Conservation (phyloP, 257 asterid genomes). For the Nemophila menziesii region DNA sequence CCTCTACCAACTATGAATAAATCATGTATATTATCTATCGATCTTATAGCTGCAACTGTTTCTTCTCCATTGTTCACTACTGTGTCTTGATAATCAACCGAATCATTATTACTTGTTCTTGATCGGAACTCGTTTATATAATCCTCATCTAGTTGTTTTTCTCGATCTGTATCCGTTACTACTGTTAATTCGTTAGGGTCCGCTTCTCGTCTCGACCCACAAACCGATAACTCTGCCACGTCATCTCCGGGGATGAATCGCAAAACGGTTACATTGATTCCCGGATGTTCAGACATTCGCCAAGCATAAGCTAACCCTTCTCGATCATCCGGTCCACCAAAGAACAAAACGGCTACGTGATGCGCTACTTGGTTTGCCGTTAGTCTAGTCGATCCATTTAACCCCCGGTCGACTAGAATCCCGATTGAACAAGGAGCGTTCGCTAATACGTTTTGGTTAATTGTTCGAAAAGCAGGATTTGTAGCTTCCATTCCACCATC, state of each 20-base stretch:
- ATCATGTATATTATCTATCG: constrained; percentile 49
- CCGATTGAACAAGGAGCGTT: constrained; percentile 84
- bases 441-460: constrained; percentile 69
- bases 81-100: constrained; percentile 34
- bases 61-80: constrained; percentile 78
- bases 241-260: constrained; percentile 43
- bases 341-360: constrained; percentile 54
- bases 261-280: constrained; percentile 42
- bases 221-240: constrained; percentile 1
- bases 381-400: constrained; percentile 58
- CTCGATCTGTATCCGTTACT: constrained; percentile 33
- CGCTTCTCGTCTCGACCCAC: neutral
- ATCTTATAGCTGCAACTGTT: constrained; percentile 60
- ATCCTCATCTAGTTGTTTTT: constrained; percentile 52
- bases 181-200: constrained; percentile 29
- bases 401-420: constrained; percentile 80
- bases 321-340: constrained; percentile 80
- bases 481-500: constrained; percentile 90
- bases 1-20: constrained; percentile 80
- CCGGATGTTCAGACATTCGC: constrained; percentile 67
- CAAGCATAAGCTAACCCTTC: constrained; percentile 72
- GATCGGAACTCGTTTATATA: constrained; percentile 41
- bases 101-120: constrained; percentile 26
- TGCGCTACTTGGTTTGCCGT: constrained; percentile 42
- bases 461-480: constrained; percentile 51